phyloP scores from a whole-genome alignment of 306 rosid genomes.

The Pyrus communis region DNA sequence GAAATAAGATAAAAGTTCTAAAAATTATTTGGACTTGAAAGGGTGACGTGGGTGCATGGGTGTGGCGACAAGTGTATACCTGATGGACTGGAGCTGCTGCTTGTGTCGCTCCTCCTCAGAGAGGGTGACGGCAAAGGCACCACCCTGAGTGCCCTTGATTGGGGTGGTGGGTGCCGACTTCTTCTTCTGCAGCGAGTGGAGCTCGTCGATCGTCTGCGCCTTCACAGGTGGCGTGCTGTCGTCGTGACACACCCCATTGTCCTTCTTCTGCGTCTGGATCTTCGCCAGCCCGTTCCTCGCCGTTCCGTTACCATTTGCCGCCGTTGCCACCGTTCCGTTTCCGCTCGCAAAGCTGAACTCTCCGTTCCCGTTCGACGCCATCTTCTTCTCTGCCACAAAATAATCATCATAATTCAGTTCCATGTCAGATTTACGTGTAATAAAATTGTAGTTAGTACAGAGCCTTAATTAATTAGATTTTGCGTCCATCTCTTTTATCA shows the following conservation, averaged over 20 bases:
- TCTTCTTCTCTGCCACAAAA: background rate
- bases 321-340: background rate
- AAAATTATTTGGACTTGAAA: background rate
- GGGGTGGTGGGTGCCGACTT: slow-evolving; percentile 72
- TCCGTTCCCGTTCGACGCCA: slow-evolving; percentile 25
- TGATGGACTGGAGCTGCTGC: slow-evolving; percentile 75
- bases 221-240: slow-evolving; percentile 62
- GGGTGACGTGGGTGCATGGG: background rate
- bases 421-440: background rate
- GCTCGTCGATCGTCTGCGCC: slow-evolving; percentile 84
- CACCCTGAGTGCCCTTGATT: slow-evolving; percentile 13
- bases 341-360: slow-evolving; percentile 25
- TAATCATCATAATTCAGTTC: background rate
- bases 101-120: slow-evolving; percentile 65
- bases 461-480: background rate
- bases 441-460: too few relatives aligned
- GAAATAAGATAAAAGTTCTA: too few relatives aligned
- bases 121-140: slow-evolving; percentile 19
- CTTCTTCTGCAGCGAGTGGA: slow-evolving; percentile 73
- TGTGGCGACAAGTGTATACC: slow-evolving; percentile 22
- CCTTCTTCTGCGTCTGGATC: slow-evolving; percentile 38
- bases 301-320: slow-evolving; percentile 1
- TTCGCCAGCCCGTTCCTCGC: slow-evolving; percentile 38
- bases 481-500: too few relatives aligned
- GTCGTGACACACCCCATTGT: slow-evolving; percentile 55